phyloP scores from a whole-genome alignment of 1,284 basidiomycete genomes.

The Austroboletus niveus region DNA sequence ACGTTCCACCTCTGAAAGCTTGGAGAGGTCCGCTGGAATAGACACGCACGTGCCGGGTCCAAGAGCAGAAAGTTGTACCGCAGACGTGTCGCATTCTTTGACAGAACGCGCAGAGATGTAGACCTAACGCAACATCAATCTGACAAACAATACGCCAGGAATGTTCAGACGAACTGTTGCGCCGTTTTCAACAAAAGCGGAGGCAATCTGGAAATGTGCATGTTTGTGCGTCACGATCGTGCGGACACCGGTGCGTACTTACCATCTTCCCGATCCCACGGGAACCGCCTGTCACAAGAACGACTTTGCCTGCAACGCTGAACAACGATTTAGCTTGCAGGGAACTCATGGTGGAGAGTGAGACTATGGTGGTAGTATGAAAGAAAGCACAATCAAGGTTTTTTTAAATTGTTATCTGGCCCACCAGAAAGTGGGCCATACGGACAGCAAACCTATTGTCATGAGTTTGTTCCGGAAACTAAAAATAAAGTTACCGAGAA shows the following conservation, averaged over 20 bases:
- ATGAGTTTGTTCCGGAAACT: conserved; percentile 9
- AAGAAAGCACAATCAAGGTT: not conserved
- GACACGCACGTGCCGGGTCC: conserved; percentile 59
- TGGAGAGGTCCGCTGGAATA: conserved; percentile 61
- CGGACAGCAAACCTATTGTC: conserved; percentile 15
- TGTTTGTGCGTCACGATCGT: not conserved
- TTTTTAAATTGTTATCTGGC: not conserved
- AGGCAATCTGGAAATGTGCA: conserved; percentile 51
- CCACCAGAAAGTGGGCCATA: not conserved
- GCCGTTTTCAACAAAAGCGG: conserved; percentile 64
- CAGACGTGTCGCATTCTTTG: conserved; percentile 56
- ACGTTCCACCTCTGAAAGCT: conserved; percentile 54
- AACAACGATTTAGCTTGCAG: conserved; percentile 49
- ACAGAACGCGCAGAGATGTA: conserved; percentile 68
- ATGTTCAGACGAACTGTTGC: conserved; percentile 45
- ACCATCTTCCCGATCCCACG: conserved; percentile 72
- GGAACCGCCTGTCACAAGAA: conserved; percentile 71
- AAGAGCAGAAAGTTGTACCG: conserved; percentile 50
- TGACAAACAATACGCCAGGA: not conserved
- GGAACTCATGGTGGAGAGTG: conserved; percentile 34
- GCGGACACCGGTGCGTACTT: conserved; percentile 16
- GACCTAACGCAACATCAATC: conserved; percentile 39
- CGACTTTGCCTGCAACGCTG: conserved; percentile 58
- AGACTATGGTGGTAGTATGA: not conserved
- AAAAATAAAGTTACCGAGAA: conserved; percentile 7